A percentile compares a stretch with the other conserved stretches of the same genome.
phyloP scores from a whole-genome alignment of 306 rosid species.

The Dryas alaskensis region DNA sequence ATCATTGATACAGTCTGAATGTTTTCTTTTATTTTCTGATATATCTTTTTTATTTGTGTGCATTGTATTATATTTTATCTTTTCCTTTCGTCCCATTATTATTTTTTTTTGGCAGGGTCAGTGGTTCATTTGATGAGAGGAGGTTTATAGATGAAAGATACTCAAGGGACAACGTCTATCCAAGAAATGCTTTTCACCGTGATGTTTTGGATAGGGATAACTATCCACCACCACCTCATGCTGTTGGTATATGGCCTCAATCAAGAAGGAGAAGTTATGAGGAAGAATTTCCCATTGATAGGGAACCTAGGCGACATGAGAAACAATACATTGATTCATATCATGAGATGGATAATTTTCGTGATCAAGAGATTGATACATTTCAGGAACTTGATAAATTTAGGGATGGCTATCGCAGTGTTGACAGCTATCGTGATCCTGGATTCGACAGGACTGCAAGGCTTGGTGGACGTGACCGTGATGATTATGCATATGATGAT shows the following conservation, averaged over 20 bases:
- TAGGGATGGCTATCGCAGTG: conserved; percentile 64
- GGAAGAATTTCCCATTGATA: conserved; percentile 64
- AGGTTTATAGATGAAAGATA: conserved; percentile 82
- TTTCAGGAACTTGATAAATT: conserved; percentile 68
- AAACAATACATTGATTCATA: conserved; percentile 66
- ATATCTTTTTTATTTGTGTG: conserved; percentile 21
- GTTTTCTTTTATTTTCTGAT: conserved; percentile 20
- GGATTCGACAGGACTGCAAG: conserved; percentile 66
- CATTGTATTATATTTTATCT: conserved; percentile 28
- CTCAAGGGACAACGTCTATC: conserved; percentile 62
- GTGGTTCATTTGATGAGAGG: conserved; percentile 79
- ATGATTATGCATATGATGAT: conserved; percentile 77
- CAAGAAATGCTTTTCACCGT: conserved; percentile 66
- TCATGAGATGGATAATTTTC: conserved; percentile 58
- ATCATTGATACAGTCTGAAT: background rate
- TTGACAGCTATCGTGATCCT: conserved; percentile 58
- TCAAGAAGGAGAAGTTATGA: conserved; percentile 83
- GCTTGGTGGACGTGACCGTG: conserved; percentile 63
- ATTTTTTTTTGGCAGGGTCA: conserved; percentile 58
- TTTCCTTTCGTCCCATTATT: conserved; percentile 54
- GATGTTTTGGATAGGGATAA: conserved; percentile 74
- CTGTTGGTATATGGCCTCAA: conserved; percentile 72
- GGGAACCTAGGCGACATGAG: conserved; percentile 76
- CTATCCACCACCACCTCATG: conserved; percentile 63
- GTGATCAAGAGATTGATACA: conserved; percentile 57